Evolutionary conservation across 345 rosid species (phyloP).

Genomic region (Theobroma cacao): DNA sequence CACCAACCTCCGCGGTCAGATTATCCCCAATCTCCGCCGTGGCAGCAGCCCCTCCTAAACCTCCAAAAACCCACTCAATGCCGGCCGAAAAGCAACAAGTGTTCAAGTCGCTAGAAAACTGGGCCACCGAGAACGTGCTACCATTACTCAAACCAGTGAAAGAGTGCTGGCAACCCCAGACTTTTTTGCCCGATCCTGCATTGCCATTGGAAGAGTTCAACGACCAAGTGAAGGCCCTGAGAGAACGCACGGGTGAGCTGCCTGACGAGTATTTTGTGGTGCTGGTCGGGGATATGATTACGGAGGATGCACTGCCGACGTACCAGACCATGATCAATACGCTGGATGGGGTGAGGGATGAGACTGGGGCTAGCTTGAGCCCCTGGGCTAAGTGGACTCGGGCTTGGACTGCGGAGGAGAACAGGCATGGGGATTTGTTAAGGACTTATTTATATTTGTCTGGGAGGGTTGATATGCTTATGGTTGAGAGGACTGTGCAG

Average conservation of each 20-base stretch:
- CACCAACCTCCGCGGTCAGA: not conserved
- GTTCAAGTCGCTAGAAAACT: conserved; percentile 60
- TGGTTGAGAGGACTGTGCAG: conserved; percentile 62
- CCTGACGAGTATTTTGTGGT: conserved; percentile 77
- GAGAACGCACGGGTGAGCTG: conserved; percentile 48
- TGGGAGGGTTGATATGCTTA: conserved; percentile 73
- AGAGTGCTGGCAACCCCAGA: conserved; percentile 67
- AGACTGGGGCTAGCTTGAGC: conserved; percentile 65
- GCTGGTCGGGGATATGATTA: conserved; percentile 80
- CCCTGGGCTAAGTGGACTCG: conserved; percentile 83
- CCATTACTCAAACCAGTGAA: conserved; percentile 73
- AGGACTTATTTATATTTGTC: conserved; percentile 56
- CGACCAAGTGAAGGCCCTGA: conserved; percentile 53
- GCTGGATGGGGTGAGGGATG: conserved; percentile 68
- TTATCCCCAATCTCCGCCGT: conserved; percentile 26
- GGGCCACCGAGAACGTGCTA: conserved; percentile 51
- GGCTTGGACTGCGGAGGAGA: conserved; percentile 80
- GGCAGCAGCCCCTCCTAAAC: conserved; percentile 31
- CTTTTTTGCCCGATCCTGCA: conserved; percentile 51
- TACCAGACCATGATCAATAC: conserved; percentile 74
- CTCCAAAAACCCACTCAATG: conserved; percentile 52
- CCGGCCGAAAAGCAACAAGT: conserved; percentile 60
- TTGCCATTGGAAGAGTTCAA: conserved; percentile 39
- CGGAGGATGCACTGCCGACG: conserved; percentile 79
- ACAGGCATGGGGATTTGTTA: conserved; percentile 73